Conservation (phyloP, 2,329 filamentous ascomycete genomes). For the Fusarium proliferatum region DNA sequence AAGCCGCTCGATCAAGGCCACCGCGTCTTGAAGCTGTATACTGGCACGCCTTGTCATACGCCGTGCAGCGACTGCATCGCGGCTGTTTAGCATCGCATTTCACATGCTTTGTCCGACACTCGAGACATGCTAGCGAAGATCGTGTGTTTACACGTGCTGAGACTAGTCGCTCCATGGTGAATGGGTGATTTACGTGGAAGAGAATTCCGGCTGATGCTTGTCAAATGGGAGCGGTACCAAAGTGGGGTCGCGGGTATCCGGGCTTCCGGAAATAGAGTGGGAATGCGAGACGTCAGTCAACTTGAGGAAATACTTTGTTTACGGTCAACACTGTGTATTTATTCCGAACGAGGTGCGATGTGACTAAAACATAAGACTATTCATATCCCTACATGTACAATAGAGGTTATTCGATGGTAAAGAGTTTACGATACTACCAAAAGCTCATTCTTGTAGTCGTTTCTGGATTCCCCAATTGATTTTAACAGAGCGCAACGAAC, state of each 20-base stretch:
- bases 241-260: not conserved
- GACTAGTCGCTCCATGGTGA: not conserved
- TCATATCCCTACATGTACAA: no score
- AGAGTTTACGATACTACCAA: not conserved
- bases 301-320: no score
- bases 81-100: conserved; percentile 64
- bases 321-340: not conserved
- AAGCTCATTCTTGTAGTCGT: accelerated
- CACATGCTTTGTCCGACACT: conserved; percentile 62
- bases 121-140: conserved; percentile 59
- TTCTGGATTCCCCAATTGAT: accelerated
- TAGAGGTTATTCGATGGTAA: no score
- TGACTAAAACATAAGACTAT: accelerated
- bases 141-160: conserved; percentile 14
- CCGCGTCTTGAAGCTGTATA: conserved; percentile 65
- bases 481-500: not conserved
- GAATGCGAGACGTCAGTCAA: not conserved
- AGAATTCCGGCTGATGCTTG: not conserved
- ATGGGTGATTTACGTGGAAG: not conserved
- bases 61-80: conserved; percentile 57
- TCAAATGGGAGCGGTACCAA: not conserved
- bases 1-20: conserved; percentile 48
- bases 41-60: conserved; percentile 57
- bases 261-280: not conserved
- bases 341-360: accelerated